phyloP scores from a whole-genome alignment of 2,329 filamentous ascomycete genomes.

The Sclerotinia glacialis region DNA sequence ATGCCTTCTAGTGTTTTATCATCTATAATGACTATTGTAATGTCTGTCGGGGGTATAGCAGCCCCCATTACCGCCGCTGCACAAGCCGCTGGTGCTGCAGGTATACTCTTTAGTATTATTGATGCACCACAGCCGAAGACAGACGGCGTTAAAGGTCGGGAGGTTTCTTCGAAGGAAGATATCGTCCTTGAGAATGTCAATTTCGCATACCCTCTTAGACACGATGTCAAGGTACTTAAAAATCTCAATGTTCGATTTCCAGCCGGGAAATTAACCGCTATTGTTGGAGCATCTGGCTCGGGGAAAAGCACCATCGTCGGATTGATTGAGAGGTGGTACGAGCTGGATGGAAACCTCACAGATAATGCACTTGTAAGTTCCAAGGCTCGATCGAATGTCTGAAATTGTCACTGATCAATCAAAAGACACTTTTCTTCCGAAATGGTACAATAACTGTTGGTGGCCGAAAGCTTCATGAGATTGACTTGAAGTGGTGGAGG shows the following conservation, averaged over 20 bases:
- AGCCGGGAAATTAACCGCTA: constrained; percentile 66
- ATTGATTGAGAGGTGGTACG: constrained; percentile 70
- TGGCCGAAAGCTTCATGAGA: constrained; percentile 26
- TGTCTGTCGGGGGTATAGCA: constrained; percentile 56
- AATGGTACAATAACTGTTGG: constrained; percentile 30
- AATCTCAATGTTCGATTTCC: constrained; percentile 56
- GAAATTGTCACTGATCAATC: neutral
- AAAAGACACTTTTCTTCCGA: constrained; percentile 31
- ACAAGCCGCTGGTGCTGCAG: constrained; percentile 42
- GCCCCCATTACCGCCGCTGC: constrained; percentile 55
- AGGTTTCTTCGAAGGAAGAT: constrained; percentile 50
- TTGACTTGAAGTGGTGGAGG: constrained; percentile 41
- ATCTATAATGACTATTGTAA: constrained; percentile 41
- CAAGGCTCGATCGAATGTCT: neutral
- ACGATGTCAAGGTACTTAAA: constrained; percentile 62
- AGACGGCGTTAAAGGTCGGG: constrained; percentile 47
- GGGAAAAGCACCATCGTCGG: constrained; percentile 75
- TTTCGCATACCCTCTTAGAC: constrained; percentile 71
- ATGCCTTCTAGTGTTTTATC: constrained; percentile 43
- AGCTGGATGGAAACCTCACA: constrained; percentile 46
- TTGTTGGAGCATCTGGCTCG: constrained; percentile 69
- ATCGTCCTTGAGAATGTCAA: constrained; percentile 62
- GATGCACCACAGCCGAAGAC: constrained; percentile 41
- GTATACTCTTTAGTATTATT: constrained; percentile 41
- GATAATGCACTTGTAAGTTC: constrained; percentile 32